Evolutionary conservation across 192 early-diverging fungal species (phyloP).

Genomic region (Gamsiella multidivaricata): DNA sequence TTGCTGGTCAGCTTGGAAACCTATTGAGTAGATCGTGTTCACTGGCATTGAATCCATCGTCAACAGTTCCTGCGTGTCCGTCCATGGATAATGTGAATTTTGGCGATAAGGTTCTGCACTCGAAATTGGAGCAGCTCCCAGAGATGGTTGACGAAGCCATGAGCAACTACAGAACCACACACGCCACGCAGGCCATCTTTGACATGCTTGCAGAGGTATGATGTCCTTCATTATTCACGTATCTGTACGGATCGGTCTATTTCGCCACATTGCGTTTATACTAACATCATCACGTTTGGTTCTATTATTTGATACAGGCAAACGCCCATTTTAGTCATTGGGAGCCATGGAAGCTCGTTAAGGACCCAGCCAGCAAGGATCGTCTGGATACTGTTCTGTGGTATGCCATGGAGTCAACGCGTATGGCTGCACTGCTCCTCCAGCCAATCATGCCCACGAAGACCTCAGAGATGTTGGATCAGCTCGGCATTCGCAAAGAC

Average conservation of each 20-base stretch:
- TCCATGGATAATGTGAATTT: constrained; percentile 14
- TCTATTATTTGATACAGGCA: constrained; percentile 55
- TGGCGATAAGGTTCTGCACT: constrained; percentile 43
- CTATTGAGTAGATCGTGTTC: constrained; percentile 77
- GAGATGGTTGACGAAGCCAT: constrained; percentile 53
- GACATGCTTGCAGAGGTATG: constrained; percentile 70
- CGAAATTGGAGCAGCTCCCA: constrained; percentile 41
- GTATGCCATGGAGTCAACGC: constrained; percentile 79
- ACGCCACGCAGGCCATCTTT: constrained; percentile 58
- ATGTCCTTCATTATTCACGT: neutral
- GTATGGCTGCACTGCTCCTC: constrained; percentile 78
- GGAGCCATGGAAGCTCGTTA: constrained; percentile 86
- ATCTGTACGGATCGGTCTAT: too few relatives aligned
- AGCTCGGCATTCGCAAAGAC: constrained; percentile 63
- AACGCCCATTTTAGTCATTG: constrained; percentile 78
- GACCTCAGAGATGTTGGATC: constrained; percentile 71
- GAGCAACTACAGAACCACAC: constrained; percentile 36
- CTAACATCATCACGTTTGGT: neutral
- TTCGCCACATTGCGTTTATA: too few relatives aligned
- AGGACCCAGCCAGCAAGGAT: constrained; percentile 54
- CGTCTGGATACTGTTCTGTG: constrained; percentile 75
- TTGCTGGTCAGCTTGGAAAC: constrained; percentile 89
- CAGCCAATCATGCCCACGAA: constrained; percentile 91
- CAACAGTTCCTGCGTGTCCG: constrained; percentile 48
- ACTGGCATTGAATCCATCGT: constrained; percentile 62